Percentiles rank a stretch among this genome's conserved stretches.
Evolutionary conservation across 257 asterid genomes (phyloP).

Genomic region (Datura wrightii): DNA sequence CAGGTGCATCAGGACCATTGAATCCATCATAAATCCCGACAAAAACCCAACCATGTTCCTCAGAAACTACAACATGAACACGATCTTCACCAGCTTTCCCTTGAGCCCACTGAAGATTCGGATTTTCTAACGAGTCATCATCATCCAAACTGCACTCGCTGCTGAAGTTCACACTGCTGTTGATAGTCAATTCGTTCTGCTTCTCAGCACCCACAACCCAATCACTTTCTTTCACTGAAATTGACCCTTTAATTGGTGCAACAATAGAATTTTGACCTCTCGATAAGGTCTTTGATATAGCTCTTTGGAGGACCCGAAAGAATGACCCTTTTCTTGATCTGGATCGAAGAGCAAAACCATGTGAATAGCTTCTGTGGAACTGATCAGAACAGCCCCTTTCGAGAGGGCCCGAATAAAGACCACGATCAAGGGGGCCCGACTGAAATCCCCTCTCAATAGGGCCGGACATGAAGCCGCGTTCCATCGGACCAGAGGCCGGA

Average conservation of each 20-base stretch:
- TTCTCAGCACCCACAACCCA: conserved; percentile 69
- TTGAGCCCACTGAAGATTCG: conserved; percentile 97
- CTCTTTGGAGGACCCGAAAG: conserved; percentile 69
- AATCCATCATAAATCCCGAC: conserved; percentile 97
- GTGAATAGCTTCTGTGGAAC: conserved; percentile 81
- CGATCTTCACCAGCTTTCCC: conserved; percentile 99
- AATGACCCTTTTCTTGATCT: conserved; percentile 65
- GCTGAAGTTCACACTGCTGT: conserved; percentile 77
- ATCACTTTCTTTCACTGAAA: conserved; percentile 65
- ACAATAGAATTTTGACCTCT: conserved; percentile 89
- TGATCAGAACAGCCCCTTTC: conserved; percentile 67
- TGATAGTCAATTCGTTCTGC: conserved; percentile 72
- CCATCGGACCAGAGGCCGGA: conserved; percentile 70
- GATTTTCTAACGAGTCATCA: conserved; percentile 61
- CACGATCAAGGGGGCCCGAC: conserved; percentile 85
- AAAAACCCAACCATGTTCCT: conserved; percentile 93
- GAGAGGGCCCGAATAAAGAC: conserved; percentile 74
- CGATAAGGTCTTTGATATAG: conserved; percentile 65
- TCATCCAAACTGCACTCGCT: conserved; percentile 79
- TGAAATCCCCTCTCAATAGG: conserved; percentile 81
- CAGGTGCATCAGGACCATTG: conserved; percentile 96
- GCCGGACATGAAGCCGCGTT: conserved; percentile 85
- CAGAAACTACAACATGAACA: conserved; percentile 92
- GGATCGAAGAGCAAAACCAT: conserved; percentile 70
- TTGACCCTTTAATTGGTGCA: conserved; percentile 78